These are phyloP conservation scores for Pichia sp. DNA, from an alignment of 1,139 yeast genomes.

Conservation along the genomic window DNA sequence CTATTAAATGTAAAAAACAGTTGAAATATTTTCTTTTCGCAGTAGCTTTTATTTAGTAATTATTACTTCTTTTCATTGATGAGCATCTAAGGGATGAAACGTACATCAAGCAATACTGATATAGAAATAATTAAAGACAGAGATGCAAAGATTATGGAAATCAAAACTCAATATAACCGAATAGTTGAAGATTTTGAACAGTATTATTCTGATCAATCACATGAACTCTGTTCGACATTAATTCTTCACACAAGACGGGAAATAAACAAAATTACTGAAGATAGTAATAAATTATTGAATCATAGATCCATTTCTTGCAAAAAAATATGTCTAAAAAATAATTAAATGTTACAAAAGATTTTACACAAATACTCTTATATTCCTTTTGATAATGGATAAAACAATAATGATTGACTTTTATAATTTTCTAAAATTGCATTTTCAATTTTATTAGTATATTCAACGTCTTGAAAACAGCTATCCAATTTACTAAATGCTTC, in stretches of 20 bases:
- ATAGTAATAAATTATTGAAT: not conserved
- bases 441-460: conserved; percentile 9
- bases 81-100: not conserved
- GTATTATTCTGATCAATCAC: conserved; percentile 10
- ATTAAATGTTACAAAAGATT: not conserved
- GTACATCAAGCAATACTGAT: not conserved
- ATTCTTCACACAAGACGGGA: not conserved
- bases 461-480: conserved; percentile 10
- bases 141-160: not conserved
- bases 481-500: conserved; percentile 8
- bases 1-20: not conserved
- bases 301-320: not conserved
- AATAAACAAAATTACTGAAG: not conserved
- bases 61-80: not conserved
- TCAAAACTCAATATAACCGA: conserved; percentile 1
- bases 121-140: not conserved
- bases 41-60: not conserved
- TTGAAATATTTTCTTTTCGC: not conserved
- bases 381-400: conserved; percentile 16
- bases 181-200: conserved; percentile 7
- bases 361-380: not conserved
- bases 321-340: not conserved
- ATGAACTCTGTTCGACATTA: conserved; percentile 2
- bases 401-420: conserved; percentile 21
- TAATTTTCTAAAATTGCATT: conserved; percentile 18